These are phyloP conservation scores for Pestalotiopsis sp. DNA, from an alignment of 2,329 filamentous ascomycete genomes.

Conservation along the genomic window DNA sequence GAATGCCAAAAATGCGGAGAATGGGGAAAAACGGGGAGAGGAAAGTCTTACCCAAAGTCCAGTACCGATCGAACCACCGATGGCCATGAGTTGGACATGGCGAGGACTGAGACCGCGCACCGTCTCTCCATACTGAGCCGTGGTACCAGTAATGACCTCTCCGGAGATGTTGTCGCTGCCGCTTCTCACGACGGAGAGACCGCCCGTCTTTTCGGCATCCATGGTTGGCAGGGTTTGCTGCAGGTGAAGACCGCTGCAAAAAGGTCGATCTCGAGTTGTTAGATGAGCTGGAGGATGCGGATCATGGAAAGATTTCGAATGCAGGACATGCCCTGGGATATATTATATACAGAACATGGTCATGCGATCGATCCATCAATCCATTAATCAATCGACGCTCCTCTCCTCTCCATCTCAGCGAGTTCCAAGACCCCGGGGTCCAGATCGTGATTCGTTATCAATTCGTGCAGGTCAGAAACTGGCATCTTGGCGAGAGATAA, in stretches of 20 bases:
- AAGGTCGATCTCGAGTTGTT: neutral
- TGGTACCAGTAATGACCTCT: constrained; percentile 8
- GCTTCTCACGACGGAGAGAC: neutral
- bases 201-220: constrained; percentile 9
- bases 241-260: neutral
- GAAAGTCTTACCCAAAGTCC: constrained; percentile 39
- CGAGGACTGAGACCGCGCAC: constrained; percentile 34
- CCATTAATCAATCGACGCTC: neutral
- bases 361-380: neutral
- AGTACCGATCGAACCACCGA: constrained; percentile 49
- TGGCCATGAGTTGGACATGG: constrained; percentile 53
- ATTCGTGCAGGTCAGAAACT: constrained; percentile 1
- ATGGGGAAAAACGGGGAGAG: neutral
- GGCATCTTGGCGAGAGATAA: constrained; percentile 5
- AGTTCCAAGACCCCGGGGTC: neutral
- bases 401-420: neutral
- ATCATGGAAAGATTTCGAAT: neutral
- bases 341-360: constrained; percentile 1
- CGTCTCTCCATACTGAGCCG: constrained; percentile 19
- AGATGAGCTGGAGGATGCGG: neutral
- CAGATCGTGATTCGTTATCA: neutral
- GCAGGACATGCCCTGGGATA: neutral
- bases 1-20: neutral
- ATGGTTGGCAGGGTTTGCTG: neutral
- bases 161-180: constrained; percentile 11